Evolutionary conservation across 805 yeast genomes (phyloP).

Genomic region (Kodamaea laetipori): DNA sequence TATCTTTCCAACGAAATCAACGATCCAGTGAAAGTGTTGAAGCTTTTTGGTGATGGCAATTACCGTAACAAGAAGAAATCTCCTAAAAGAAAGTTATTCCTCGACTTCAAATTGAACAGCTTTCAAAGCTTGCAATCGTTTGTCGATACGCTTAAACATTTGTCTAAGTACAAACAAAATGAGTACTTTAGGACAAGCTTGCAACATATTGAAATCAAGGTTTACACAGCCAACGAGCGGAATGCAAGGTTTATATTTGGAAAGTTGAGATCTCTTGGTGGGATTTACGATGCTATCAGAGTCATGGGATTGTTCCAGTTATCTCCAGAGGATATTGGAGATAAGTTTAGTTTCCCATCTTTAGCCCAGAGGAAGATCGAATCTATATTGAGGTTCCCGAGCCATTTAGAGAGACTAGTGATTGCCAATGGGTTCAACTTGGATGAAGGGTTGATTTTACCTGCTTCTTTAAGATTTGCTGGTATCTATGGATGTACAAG

Average conservation of each 20-base stretch:
- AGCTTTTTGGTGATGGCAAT: conserved; percentile 2
- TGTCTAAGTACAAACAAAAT: conserved; percentile 4
- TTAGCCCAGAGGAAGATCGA: not conserved
- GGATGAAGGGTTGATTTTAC: conserved; percentile 13
- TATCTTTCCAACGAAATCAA: conserved; percentile 9
- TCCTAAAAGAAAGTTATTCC: conserved; percentile 7
- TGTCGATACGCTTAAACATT: conserved; percentile 3
- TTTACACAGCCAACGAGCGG: conserved; percentile 6
- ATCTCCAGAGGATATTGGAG: not conserved
- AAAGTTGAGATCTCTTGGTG: conserved; percentile 8
- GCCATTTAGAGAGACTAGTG: conserved; percentile 8
- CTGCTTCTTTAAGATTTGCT: conserved; percentile 10
- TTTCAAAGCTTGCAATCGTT: conserved; percentile 8
- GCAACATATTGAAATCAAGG: conserved; percentile 9
- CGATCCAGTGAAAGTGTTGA: conserved; percentile 8
- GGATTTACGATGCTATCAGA: conserved; percentile 9
- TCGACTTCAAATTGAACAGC: conserved; percentile 12
- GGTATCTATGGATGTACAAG: conserved; percentile 11
- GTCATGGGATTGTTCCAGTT: conserved; percentile 12
- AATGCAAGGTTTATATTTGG: conserved; percentile 9
- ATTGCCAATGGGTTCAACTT: conserved; percentile 15
- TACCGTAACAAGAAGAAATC: not conserved
- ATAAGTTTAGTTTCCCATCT: conserved; percentile 1
- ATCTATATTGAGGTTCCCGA: conserved; percentile 8
- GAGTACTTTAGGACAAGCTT: conserved; percentile 7